Evolutionary conservation across 1,139 yeast genomes (phyloP), one percentile per base, ranked within the genome.

Genomic region (Candida pseudocylindracea): DNA sequence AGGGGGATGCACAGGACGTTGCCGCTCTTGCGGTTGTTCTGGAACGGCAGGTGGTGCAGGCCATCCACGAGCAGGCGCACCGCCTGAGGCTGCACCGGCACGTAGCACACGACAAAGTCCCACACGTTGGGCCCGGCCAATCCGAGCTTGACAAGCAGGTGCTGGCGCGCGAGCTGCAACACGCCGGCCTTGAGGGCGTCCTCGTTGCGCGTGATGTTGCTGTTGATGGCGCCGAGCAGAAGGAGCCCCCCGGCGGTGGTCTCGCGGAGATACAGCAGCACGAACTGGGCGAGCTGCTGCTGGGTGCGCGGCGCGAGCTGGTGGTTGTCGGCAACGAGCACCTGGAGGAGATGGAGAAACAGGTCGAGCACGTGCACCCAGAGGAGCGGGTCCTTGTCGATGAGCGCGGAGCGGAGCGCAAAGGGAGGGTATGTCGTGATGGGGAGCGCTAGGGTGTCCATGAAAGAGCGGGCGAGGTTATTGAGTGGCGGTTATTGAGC

Each of bases 321-420:
- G 27, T 46, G 43, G 10, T 46, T 36, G 10, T 36, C 28, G 10
- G 51, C 45, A 12, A 65, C 47, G 29, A 73, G 47, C 37, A 54
- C 63, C 36, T 60, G 57, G 41, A 70, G 58, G 13, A 68, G 52
- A 24, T 48, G 47, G 34, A 73, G 66, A 45, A 73, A 76, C 4
- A 67, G 67, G 39, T 72, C 78, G 11, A 75, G 51, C 26, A 73
- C 51, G 46, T 74, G 81, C 3, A 64, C 74, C 83, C 85, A 76
- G 9, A 76, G 75, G 27, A 76, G 83, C 0, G 91, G 91, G 45
- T 76, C 91, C 41, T 69, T 74, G 43, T 76, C 88, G 8, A 74
- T 72, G 42, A 76, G 54, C 8, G 80, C 70, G 1, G 85, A 75
- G 29, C 88, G 55, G 27, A 76, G 58, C 38, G 65, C 63, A 50